Evolutionary conservation across 2,329 filamentous ascomycete species (phyloP).

Genomic region (Aureobasidium sp.): DNA sequence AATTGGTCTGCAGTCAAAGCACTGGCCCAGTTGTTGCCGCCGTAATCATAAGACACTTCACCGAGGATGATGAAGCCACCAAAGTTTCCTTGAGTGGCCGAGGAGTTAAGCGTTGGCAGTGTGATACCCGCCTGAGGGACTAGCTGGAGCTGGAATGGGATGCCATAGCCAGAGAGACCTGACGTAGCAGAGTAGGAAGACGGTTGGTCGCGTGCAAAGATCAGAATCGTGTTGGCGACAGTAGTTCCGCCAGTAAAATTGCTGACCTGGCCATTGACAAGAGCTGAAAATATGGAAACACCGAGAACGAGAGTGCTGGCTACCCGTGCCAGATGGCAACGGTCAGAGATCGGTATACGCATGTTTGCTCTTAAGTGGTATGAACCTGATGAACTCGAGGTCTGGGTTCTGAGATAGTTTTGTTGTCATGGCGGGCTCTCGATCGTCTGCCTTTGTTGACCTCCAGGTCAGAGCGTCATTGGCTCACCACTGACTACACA

Average conservation of each 20-base stretch:
- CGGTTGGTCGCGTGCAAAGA: slow-evolving; percentile 46
- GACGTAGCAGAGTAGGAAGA: slow-evolving; percentile 42
- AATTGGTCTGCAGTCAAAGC: slow-evolving; percentile 50
- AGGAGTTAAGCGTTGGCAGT: slow-evolving; percentile 46
- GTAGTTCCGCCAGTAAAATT: slow-evolving; percentile 12
- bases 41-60: slow-evolving; percentile 48
- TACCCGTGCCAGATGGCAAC: neutral
- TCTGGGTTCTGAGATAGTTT: neutral
- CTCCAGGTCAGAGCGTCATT: too few species aligned
- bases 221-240: slow-evolving; percentile 40
- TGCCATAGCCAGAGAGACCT: slow-evolving; percentile 53
- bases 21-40: slow-evolving; percentile 37
- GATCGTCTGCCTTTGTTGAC: neutral
- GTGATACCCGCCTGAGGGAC: slow-evolving; percentile 43
- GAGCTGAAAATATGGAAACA: neutral
- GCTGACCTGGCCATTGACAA: neutral
- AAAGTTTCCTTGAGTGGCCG: slow-evolving; percentile 44
- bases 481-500: too few species aligned
- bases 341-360: neutral
- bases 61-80: slow-evolving; percentile 49
- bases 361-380: neutral
- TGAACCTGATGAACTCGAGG: too few species aligned
- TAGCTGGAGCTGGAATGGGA: slow-evolving; percentile 47
- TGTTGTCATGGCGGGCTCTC: too few species aligned
- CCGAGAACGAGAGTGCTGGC: neutral